Percentiles rank a stretch among this genome's conserved stretches.
Conservation (phyloP, 495 filamentous ascomycete genomes). For the Podospora anserina region DNA sequence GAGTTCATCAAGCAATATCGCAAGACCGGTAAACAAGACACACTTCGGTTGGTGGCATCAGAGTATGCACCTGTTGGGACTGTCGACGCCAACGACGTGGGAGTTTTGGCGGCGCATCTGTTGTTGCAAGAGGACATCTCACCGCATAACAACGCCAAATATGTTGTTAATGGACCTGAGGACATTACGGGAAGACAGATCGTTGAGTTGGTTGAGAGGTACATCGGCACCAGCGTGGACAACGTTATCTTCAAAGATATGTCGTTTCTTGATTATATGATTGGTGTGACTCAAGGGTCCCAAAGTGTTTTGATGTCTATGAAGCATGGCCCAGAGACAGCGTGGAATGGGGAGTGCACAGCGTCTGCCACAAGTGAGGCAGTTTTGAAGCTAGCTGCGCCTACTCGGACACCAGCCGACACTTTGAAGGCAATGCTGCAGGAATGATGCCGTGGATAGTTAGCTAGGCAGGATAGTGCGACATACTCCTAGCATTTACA, state of each 20-base stretch:
- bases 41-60: slow-evolving; percentile 23
- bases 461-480: too few species aligned
- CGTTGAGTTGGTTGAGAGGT: slow-evolving; percentile 41
- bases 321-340: slow-evolving; percentile 24
- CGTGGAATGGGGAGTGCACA: slow-evolving; percentile 34
- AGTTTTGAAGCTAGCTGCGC: slow-evolving; percentile 18
- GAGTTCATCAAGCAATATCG: slow-evolving; percentile 36
- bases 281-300: slow-evolving; percentile 23
- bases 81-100: slow-evolving; percentile 42
- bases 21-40: slow-evolving; percentile 39
- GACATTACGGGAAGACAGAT: slow-evolving; percentile 41
- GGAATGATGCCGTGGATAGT: not conserved
- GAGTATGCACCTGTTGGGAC: slow-evolving; percentile 39
- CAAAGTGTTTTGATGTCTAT: slow-evolving; percentile 22
- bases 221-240: slow-evolving; percentile 37
- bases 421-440: slow-evolving; percentile 14
- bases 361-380: slow-evolving; percentile 39
- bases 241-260: slow-evolving; percentile 41
- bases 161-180: slow-evolving; percentile 45
- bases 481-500: too few species aligned
- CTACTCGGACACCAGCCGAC: slow-evolving; percentile 16
- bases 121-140: slow-evolving; percentile 33
- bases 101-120: slow-evolving; percentile 41
- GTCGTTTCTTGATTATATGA: slow-evolving; percentile 32
- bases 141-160: slow-evolving; percentile 39